Conservation (phyloP, 31 red algal genomes). For the Odonthalia washingtoniensis region DNA sequence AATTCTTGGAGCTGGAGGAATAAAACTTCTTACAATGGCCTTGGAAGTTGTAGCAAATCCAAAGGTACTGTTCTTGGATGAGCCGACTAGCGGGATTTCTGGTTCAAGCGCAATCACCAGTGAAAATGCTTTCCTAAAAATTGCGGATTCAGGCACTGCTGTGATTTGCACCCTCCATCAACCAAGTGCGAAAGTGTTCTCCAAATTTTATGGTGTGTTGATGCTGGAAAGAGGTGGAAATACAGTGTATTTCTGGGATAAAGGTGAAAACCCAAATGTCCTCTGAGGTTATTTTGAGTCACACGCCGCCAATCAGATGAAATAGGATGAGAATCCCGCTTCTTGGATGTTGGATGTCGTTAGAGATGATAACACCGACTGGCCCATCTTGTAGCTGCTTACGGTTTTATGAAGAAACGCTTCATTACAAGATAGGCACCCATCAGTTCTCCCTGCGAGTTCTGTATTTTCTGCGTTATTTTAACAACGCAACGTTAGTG, state of each 20-base stretch:
- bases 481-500: too few species aligned
- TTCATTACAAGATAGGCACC: too few species aligned
- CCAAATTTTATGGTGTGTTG: constrained; percentile 78
- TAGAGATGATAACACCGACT: constrained; percentile 64
- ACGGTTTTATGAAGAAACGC: too few species aligned
- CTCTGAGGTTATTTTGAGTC: constrained; percentile 63
- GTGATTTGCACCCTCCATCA: constrained; percentile 90
- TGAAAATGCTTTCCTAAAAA: constrained; percentile 63
- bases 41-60: constrained; percentile 82
- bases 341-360: constrained; percentile 73
- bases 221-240: constrained; percentile 79
- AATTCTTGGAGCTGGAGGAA: constrained; percentile 41
- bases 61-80: constrained; percentile 73
- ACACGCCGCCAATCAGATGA: constrained; percentile 40
- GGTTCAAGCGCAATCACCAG: constrained; percentile 63
- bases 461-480: too few species aligned
- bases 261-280: constrained; percentile 41
- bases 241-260: constrained; percentile 88
- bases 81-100: constrained; percentile 91
- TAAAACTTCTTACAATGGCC: constrained; percentile 88
- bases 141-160: constrained; percentile 75
- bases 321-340: constrained; percentile 54
- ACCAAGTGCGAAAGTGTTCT: constrained; percentile 79
- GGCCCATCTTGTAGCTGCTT: too few species aligned
- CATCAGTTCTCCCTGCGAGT: too few species aligned